Evolutionary conservation across 805 yeast genomes (phyloP), one percentile per base, ranked within the genome.

Genomic region (Ogataea paraovalis): DNA sequence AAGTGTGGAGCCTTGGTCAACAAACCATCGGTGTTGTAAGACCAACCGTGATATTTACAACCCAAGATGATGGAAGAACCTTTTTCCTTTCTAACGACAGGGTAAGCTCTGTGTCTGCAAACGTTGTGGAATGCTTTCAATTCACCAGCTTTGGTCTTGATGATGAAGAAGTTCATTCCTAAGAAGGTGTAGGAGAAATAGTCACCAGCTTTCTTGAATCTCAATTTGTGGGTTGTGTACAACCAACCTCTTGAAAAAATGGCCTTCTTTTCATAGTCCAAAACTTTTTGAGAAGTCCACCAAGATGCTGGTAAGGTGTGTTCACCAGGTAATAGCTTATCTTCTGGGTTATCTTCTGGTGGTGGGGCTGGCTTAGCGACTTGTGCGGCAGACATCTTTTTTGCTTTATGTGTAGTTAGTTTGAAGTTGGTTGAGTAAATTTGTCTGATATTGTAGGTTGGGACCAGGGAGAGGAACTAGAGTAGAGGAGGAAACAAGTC

Each of bases 1-100:
- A 80, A 80, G 52, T 78, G 82, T 20, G 85, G 85, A 8, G 84
- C 84, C 56, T 80, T 80, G 44, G 76, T 78, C 55, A 80, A 68
- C 41, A 67, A 61, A 3, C 85, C 85, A 52, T 79, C 81, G n/a
- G 81, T 68, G 58, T 78, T 78, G 66, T 80, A 80, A 22, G 82
- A 74, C 85, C 85, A 80, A 21, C 85, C 85, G 55, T 80, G 85
- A 61, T 80, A 80, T 55, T 77, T 74, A 63, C 85, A 80, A 38
- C 83, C 83, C 30, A 80, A 64, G 37, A 80, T 71, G 16, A 69
- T 71, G 2, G 83, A 73, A n/a, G 82, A 76, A 23, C 85, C 85
- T 53, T 74, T 66, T 32, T 78, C 78, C 58, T 80, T 80, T 61
- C 76, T 71, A 23, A 80, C 76, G 38, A 80, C 81, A 1, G 85